Conservation (phyloP, 1,139 yeast genomes). For the Arxiozyma bovina region DNA sequence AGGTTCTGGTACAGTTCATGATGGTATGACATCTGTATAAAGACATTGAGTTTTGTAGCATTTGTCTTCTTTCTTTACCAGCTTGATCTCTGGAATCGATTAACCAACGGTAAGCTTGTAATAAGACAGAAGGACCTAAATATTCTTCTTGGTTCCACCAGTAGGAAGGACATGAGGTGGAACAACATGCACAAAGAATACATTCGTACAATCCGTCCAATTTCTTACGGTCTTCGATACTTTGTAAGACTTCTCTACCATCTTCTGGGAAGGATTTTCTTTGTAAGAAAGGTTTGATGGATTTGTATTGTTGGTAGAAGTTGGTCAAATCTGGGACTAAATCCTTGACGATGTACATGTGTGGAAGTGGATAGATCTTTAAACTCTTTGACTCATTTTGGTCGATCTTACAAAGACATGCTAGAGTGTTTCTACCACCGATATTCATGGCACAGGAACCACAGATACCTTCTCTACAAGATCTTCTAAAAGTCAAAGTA, state of each 20-base stretch:
- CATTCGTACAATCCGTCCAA: conserved; percentile 96
- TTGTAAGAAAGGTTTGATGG: conserved; percentile 94
- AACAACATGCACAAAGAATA: conserved; percentile 97
- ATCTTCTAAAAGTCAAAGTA: conserved; percentile 91
- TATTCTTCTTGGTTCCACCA: conserved; percentile 99
- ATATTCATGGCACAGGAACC: conserved; percentile 99
- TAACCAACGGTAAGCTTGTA: conserved; percentile 99
- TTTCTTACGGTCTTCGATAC: conserved; percentile 89
- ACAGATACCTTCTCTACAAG: conserved; percentile 99
- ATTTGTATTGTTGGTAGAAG: conserved; percentile 96
- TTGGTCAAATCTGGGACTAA: conserved; percentile 96
- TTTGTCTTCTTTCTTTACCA: conserved; percentile 66
- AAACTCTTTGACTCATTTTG: conserved; percentile 62
- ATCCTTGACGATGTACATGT: conserved; percentile 95
- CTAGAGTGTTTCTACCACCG: conserved; percentile 93
- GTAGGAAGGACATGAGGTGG: conserved; percentile 97
- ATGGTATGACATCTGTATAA: conserved; percentile 98
- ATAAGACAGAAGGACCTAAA: conserved; percentile 94
- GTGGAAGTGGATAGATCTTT: conserved; percentile 95
- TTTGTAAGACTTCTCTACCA: conserved; percentile 89
- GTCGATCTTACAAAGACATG: conserved; percentile 92
- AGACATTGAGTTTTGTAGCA: conserved; percentile 95
- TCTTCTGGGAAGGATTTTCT: conserved; percentile 73
- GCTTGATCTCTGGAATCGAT: conserved; percentile 96
- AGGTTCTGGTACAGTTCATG: conserved; percentile 95